Evolutionary conservation across 228 moss, liverwort and hornwort genomes (phyloP).

Genomic region (Sphagnum magellanicum): DNA sequence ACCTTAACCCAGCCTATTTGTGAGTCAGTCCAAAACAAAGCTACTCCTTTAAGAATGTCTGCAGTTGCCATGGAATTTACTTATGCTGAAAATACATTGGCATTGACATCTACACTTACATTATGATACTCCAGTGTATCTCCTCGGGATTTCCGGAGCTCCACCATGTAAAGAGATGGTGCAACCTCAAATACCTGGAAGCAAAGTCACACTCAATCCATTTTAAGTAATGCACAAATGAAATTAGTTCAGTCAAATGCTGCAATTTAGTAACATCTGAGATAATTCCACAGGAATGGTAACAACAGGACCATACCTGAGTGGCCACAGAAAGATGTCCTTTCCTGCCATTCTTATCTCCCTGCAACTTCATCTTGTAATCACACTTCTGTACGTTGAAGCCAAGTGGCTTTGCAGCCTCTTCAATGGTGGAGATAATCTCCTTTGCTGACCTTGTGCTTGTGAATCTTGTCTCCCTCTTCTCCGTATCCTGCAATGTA

Average conservation of each 20-base stretch:
- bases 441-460: conserved; percentile 86
- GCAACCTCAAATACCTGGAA: conserved; percentile 55
- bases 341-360: conserved; percentile 88
- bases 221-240: too few relatives aligned
- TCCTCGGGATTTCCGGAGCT: conserved; percentile 51
- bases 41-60: background rate
- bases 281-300: background rate
- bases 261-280: background rate
- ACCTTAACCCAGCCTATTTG: too few relatives aligned
- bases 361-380: conserved; percentile 97
- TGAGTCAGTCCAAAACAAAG: background rate
- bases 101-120: conserved; percentile 15
- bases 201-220: background rate
- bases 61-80: background rate
- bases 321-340: conserved; percentile 95
- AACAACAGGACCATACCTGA: conserved; percentile 36
- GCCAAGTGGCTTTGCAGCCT: conserved; percentile 92
- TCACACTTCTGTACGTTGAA: conserved; percentile 91
- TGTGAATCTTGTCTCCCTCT: conserved; percentile 95
- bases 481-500: conserved; percentile 54
- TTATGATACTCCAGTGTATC: conserved; percentile 50
- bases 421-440: conserved; percentile 86
- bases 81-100: too few relatives aligned
- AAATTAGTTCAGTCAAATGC: too few relatives aligned
- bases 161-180: conserved; percentile 56